phyloP scores from a whole-genome alignment of 495 filamentous ascomycete genomes.

The Penicillium paradoxum region DNA sequence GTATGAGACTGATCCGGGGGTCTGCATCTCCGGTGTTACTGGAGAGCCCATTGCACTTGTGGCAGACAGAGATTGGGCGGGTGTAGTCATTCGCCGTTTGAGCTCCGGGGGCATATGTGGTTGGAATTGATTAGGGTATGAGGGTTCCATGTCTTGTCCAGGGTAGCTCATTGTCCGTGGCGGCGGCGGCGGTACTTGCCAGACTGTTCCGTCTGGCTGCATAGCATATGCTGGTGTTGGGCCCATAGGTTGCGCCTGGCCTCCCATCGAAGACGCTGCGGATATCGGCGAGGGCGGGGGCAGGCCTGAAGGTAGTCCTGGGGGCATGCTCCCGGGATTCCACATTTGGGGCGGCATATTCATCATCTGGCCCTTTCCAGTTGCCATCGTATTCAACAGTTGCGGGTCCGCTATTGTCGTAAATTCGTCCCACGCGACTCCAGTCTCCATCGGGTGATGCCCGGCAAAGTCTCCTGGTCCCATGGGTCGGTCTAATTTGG shows the following conservation, averaged over 20 bases:
- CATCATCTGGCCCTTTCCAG: constrained; percentile 35
- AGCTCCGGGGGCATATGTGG: constrained; percentile 36
- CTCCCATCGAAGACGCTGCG: constrained; percentile 33
- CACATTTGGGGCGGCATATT: constrained; percentile 33
- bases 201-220: constrained; percentile 38
- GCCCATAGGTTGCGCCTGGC: constrained; percentile 30
- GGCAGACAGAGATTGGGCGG: constrained; percentile 27
- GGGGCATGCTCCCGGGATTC: constrained; percentile 23
- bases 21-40: constrained; percentile 27
- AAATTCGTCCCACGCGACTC: constrained; percentile 39
- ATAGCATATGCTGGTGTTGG: constrained; percentile 29
- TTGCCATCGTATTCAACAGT: constrained; percentile 32
- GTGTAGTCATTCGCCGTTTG: constrained; percentile 43
- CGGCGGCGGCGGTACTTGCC: constrained; percentile 32
- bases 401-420: constrained; percentile 41
- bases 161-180: constrained; percentile 40
- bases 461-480: constrained; percentile 28
- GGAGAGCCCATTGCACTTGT: constrained; percentile 23
- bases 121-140: constrained; percentile 28
- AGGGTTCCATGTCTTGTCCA: constrained; percentile 31
- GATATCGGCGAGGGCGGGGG: constrained; percentile 29
- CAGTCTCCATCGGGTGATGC: constrained; percentile 31
- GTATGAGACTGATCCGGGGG: constrained; percentile 32
- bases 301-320: constrained; percentile 22
- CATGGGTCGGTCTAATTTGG: constrained; percentile 24